Evolutionary conservation across 345 rosid genomes (phyloP), one percentile per base, ranked within the genome.

Genomic region (Heritiera littoralis): DNA sequence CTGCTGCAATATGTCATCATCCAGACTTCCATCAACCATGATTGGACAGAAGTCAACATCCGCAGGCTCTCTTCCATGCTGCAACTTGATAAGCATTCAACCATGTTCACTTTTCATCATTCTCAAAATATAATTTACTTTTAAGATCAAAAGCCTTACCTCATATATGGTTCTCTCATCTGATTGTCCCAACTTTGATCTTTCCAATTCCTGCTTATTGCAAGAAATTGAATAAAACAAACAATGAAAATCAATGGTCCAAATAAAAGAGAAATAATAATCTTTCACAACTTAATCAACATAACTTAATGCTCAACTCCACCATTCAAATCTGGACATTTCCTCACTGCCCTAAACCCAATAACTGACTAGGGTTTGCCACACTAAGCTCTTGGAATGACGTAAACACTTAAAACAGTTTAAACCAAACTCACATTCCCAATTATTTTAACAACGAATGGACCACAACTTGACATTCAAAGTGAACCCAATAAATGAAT

Each of bases 161-260:
- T 91, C 98, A 67, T 89, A 90, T 54, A 92, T 89, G 11, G 93
- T 93, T 81, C 93, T 88, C 89, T 95, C 97, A 85, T 89, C 94
- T 2, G 89, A 81, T 52, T 87, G 96, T 18, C 89, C 90, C 78
- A 89, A 79, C 80, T 90, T 93, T 30, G 90, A 77, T 75, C 88
- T 85, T 63, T 90, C 94, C 86, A 90, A 58, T 23, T 88, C 93
- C 98, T 92, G 82, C 40, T 35, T 30, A 41, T 23, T 55, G 79
- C 52, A 74, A 55, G 14, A 70, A 41, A 14, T 35, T 69, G 28
- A 46, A 69, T 40, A 65, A 77, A 54, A 23, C 23, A 55, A 81
- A 43, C 59, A 28, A 58, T 43, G 15, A 59, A 64, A 10, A 35
- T 7, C 7, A 48, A 60, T 17, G 55, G 52, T 75, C 28, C 23